These are phyloP conservation scores for Dothistroma pini DNA, from an alignment of 2,329 filamentous ascomycete genomes.

Conservation along the genomic window DNA sequence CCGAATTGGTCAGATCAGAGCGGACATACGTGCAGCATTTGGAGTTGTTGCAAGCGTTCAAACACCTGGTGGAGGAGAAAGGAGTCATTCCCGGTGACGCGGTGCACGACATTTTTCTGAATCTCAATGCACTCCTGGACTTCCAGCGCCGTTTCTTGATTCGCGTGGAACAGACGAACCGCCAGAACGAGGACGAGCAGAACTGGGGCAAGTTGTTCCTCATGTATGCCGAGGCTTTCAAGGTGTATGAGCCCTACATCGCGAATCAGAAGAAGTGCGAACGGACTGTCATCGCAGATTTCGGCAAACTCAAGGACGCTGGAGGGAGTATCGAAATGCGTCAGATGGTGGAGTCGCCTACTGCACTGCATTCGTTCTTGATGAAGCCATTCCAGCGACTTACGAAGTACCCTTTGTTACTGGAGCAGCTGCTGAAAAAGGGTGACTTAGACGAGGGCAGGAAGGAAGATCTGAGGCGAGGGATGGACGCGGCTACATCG, in stretches of 20 bases:
- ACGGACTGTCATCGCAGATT: slow-evolving; percentile 75
- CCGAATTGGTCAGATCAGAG: slow-evolving; percentile 90
- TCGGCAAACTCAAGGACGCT: slow-evolving; percentile 77
- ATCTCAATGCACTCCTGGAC: slow-evolving; percentile 90
- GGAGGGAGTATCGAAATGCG: slow-evolving; percentile 59
- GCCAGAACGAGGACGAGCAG: slow-evolving; percentile 69
- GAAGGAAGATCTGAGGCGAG: slow-evolving; percentile 67
- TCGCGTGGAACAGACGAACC: slow-evolving; percentile 91
- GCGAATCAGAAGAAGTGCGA: slow-evolving; percentile 93
- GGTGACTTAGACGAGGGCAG: slow-evolving; percentile 66
- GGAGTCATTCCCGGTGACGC: slow-evolving; percentile 84
- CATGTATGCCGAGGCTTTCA: slow-evolving; percentile 78
- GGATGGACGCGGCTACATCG: slow-evolving; percentile 76
- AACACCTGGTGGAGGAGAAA: slow-evolving; percentile 82
- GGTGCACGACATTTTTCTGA: slow-evolving; percentile 92
- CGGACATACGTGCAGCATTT: slow-evolving; percentile 97
- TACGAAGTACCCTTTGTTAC: slow-evolving; percentile 86
- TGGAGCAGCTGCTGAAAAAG: slow-evolving; percentile 86
- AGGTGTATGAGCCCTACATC: slow-evolving; percentile 95
- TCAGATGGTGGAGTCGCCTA: slow-evolving; percentile 79
- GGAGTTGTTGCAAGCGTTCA: slow-evolving; percentile 88
- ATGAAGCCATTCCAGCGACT: slow-evolving; percentile 95
- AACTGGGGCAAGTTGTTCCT: slow-evolving; percentile 95
- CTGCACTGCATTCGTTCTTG: slow-evolving; percentile 85
- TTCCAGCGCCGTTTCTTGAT: slow-evolving; percentile 95